Base-by-base conservation (phyloP, 2,329 filamentous ascomycete species). In the Hymenoscyphus repandus region DNA sequence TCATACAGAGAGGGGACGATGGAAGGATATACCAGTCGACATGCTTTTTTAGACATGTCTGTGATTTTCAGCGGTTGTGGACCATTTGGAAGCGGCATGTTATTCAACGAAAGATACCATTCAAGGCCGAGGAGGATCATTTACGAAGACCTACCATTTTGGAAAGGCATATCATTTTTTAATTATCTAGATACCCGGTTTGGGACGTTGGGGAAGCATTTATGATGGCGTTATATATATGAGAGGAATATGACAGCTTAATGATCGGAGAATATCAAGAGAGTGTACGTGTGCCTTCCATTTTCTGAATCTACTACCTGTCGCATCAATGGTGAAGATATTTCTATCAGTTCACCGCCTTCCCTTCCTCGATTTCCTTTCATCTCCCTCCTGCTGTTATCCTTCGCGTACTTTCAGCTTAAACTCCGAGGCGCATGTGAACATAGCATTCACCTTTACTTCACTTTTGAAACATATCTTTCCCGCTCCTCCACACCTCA, bases 1-100 rank as follows among this genome's bases (percentile, higher is more conserved):
- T 46, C 63, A 66, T 57, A 62, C 54, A 5, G 64, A 64, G 36
- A 48, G 64, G 27, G 58, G 55, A 10, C 37, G 63, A 22, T 64
- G 62, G 63, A 62, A 49, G 42, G 59, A 62, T 42, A 22, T 61
- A 2, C 31, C 42, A 6, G 33, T 65, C 31, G 52, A 55, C 41
- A 60, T 52, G 46, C 55, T 63, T 30, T 64, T 66, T 51, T 61
- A 48, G 52, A 32, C 18, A 37, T 17, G 12, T 20, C 42, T 7
- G 12, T 20, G 10, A 40, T 50, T 12, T 49, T 17, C 22, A 7
- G 22, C 4, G 22, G 22, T 7, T 7, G 22, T 4, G 22, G 22
- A 27, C 4, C 4, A 27, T 27, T 27, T 27, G 22, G 7, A 27
- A 27, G 22, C 22, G 22, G 22, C 22, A 27, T 27, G 22, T 7